These are phyloP conservation scores for Wickerhamiella alocasiicola DNA, from an alignment of 805 yeast genomes.

Conservation along the genomic window DNA sequence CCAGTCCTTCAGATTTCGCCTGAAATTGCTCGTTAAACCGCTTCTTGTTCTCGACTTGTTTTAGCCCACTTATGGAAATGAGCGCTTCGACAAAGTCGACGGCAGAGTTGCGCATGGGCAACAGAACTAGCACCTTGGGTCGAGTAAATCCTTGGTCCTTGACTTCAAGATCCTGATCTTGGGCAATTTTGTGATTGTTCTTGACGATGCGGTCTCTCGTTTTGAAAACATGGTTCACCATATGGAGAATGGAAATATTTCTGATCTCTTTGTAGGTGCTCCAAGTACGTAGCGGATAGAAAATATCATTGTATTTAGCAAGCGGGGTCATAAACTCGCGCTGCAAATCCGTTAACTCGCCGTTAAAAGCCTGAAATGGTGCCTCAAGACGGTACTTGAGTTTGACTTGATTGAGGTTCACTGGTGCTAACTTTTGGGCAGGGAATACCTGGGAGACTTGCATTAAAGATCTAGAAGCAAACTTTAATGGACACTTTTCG, in stretches of 20 bases:
- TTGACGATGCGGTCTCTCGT: conserved; percentile 77
- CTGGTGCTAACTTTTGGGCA: conserved; percentile 19
- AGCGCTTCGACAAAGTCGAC: conserved; percentile 53
- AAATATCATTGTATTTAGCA: conserved; percentile 59
- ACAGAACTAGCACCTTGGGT: conserved; percentile 69
- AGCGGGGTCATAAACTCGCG: conserved; percentile 46
- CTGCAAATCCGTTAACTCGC: conserved; percentile 36
- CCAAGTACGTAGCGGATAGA: conserved; percentile 42
- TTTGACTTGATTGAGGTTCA: conserved; percentile 24
- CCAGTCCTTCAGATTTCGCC: conserved; percentile 37
- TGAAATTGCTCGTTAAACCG: conserved; percentile 63
- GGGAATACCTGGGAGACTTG: conserved; percentile 1
- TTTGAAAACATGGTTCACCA: conserved; percentile 69
- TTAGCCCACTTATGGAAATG: conserved; percentile 49
- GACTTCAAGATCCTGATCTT: conserved; percentile 27
- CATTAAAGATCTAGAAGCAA: background rate
- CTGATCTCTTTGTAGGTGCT: conserved; percentile 43
- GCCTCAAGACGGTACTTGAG: conserved; percentile 35
- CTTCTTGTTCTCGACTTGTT: conserved; percentile 67
- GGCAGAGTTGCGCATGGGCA: conserved; percentile 76
- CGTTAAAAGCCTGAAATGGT: conserved; percentile 26
- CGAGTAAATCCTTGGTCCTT: conserved; percentile 94
- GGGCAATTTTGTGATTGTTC: conserved; percentile 48
- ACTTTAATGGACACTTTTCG: background rate
- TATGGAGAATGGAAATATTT: conserved; percentile 56